phyloP scores from a whole-genome alignment of 2,329 filamentous ascomycete genomes.

The Fusarium sp. region DNA sequence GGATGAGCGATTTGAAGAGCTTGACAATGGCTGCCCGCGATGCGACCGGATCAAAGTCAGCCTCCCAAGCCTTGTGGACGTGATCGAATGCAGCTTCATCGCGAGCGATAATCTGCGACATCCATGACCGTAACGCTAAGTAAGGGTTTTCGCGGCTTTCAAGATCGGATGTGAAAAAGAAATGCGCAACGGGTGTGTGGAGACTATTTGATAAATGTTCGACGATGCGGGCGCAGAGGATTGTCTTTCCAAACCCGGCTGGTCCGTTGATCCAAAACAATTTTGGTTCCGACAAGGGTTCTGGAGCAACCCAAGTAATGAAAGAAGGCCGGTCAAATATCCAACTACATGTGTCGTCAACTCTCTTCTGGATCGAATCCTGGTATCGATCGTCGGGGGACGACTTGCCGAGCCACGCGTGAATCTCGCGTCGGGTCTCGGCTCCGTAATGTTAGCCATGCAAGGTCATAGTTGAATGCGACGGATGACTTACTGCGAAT shows the following conservation, averaged over 20 bases:
- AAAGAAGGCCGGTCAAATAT: not conserved
- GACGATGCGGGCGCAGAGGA: constrained; percentile 51
- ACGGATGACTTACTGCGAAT: too few species aligned
- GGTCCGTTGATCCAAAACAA: constrained; percentile 53
- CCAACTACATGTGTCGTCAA: not conserved
- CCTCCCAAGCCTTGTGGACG: not conserved
- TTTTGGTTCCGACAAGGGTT: constrained; percentile 1
- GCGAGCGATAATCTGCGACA: constrained; percentile 40
- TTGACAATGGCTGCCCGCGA: constrained; percentile 32
- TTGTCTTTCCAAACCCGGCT: constrained; percentile 53
- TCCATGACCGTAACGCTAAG: constrained; percentile 51
- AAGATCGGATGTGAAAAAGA: constrained; percentile 53
- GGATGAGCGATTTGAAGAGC: constrained; percentile 37
- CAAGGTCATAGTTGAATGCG: too few species aligned
- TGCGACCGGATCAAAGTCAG: constrained; percentile 15
- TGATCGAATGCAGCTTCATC: not conserved
- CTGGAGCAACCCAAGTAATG: too few species aligned
- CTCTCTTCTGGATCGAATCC: not conserved
- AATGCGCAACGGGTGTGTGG: constrained; percentile 40
- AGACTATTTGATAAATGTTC: constrained; percentile 33
- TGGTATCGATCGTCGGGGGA: not conserved
- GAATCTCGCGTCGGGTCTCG: not conserved
- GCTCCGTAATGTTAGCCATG: not conserved
- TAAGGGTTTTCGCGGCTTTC: constrained; percentile 47
- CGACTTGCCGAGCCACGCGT: not conserved